phyloP scores from a whole-genome alignment of 805 yeast species.

The Sungouiozyma ichnusensis region DNA sequence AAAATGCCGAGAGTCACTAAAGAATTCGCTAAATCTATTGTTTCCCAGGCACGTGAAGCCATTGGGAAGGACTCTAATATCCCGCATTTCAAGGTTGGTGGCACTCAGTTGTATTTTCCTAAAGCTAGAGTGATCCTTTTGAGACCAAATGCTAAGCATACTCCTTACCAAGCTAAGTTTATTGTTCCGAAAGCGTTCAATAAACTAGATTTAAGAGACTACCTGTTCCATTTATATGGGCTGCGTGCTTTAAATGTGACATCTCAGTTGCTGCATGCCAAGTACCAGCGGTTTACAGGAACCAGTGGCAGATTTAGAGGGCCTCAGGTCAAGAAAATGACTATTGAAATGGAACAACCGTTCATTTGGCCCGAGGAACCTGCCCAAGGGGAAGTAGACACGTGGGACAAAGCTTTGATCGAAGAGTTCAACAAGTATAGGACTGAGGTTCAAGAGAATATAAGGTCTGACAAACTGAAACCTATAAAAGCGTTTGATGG shows the following conservation, averaged over 20 bases:
- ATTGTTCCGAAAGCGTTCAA: constrained; percentile 90
- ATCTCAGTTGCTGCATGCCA: constrained; percentile 70
- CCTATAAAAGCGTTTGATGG: constrained; percentile 73
- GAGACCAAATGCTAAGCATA: constrained; percentile 90
- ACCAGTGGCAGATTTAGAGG: constrained; percentile 60
- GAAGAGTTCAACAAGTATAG: constrained; percentile 41
- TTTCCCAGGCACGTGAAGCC: constrained; percentile 36
- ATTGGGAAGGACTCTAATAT: constrained; percentile 40
- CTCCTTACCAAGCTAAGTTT: constrained; percentile 95
- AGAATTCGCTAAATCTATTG: constrained; percentile 16
- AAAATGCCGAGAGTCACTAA: constrained; percentile 2
- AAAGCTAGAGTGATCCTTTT: constrained; percentile 69
- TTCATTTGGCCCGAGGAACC: constrained; percentile 85
- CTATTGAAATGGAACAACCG: constrained; percentile 91
- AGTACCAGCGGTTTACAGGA: constrained; percentile 49
- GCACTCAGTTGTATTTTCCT: constrained; percentile 69
- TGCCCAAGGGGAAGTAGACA: constrained; percentile 28
- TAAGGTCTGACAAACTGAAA: constrained; percentile 59
- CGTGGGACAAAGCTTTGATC: constrained; percentile 33
- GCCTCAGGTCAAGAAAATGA: constrained; percentile 88
- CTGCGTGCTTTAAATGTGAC: constrained; percentile 82
- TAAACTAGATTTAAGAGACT: constrained; percentile 89
- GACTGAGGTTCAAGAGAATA: constrained; percentile 30
- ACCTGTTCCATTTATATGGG: constrained; percentile 82
- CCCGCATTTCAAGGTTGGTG: constrained; percentile 80